Percentiles rank a stretch among this genome's conserved stretches.
Evolutionary conservation across 352 stramenopile species (phyloP).

Genomic region (Aphanomyces stellatus): DNA sequence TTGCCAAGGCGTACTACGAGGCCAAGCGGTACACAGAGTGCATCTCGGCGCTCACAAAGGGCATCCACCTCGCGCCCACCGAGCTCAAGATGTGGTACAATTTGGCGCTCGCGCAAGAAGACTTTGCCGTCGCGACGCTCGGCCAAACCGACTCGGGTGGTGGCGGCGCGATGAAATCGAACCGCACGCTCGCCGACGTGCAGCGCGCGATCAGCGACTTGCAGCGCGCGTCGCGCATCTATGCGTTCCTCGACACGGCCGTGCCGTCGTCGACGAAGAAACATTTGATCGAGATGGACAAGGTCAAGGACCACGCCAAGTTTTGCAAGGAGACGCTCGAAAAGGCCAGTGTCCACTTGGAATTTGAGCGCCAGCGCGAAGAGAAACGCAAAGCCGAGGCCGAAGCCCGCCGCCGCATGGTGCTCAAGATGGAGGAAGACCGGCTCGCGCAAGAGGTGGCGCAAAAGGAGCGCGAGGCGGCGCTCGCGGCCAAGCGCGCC

Average conservation of each 20-base stretch:
- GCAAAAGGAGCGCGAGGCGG: conserved; percentile 27
- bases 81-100: conserved; percentile 84
- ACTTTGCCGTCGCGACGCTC: conserved; percentile 77
- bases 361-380: conserved; percentile 83
- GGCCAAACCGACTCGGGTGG: conserved; percentile 60
- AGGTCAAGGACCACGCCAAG: conserved; percentile 79
- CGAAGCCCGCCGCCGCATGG: conserved; percentile 67
- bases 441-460: conserved; percentile 55
- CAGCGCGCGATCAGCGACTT: conserved; percentile 80
- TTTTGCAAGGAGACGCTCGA: conserved; percentile 80
- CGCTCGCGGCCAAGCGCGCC: conserved; percentile 57
- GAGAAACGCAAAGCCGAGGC: conserved; percentile 77
- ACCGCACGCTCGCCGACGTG: conserved; percentile 82
- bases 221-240: conserved; percentile 76
- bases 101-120: conserved; percentile 74
- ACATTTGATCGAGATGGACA: conserved; percentile 79
- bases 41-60: conserved; percentile 71
- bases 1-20: conserved; percentile 86
- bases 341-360: conserved; percentile 82
- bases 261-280: conserved; percentile 61
- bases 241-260: conserved; percentile 68
- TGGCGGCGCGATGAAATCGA: conserved; percentile 33
- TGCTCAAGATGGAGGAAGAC: conserved; percentile 69
- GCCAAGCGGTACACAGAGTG: conserved; percentile 84
- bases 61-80: conserved; percentile 66